Base-by-base conservation (phyloP, 257 asterid species). In the Solanum gandarillasii region DNA sequence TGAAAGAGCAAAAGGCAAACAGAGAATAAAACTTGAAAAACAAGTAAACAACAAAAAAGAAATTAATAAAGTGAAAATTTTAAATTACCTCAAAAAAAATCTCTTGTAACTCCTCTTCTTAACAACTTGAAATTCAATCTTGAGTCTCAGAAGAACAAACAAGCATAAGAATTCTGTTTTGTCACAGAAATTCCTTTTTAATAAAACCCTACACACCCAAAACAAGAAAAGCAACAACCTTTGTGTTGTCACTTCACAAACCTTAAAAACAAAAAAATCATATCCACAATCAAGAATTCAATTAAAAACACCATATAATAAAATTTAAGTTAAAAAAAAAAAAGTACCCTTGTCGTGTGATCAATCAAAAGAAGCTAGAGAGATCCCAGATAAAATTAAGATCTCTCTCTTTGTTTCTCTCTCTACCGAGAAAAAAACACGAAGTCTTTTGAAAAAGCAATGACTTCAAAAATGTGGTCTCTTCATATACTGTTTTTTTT, bases 381-480 rank as follows among this genome's bases (percentile, higher is more conserved):
- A 82, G 91, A 92, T 87, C 91, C 92, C 87, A 89, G 91, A 91
- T 88, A 90, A 91, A 91, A 90, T 72, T 90, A 90, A 86, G 90
- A 91, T 86, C 90, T 89, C 72, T 67, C n/a, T 58, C 39, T 75
- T 12, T 91, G 91, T 88, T 67, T 93, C 88, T 87, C 71, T 85
- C 76, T 88, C 81, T 67, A 87, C 82, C 86, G 60, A 89, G 91
- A 4, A 60, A 92, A 86, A 91, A 91, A 92, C 83, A 92, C 67
- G 93, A 88, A 92, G 89, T 52, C 87, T 87, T 81, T 75, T 90
- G 90, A 89, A 92, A 91, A 75, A 92, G 87, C 90, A 88, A 93
- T n/a, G 96, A 93, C 93, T 91, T 88, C 89, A 89, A 91, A 86
- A 91, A 89, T 89, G 93, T 86, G 73, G 88, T 83, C 89, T 86